Percentiles rank a stretch among this genome's conserved stretches.
Evolutionary conservation across 2,329 filamentous ascomycete species (phyloP).

Genomic region (Raffaelea deltoideospora): DNA sequence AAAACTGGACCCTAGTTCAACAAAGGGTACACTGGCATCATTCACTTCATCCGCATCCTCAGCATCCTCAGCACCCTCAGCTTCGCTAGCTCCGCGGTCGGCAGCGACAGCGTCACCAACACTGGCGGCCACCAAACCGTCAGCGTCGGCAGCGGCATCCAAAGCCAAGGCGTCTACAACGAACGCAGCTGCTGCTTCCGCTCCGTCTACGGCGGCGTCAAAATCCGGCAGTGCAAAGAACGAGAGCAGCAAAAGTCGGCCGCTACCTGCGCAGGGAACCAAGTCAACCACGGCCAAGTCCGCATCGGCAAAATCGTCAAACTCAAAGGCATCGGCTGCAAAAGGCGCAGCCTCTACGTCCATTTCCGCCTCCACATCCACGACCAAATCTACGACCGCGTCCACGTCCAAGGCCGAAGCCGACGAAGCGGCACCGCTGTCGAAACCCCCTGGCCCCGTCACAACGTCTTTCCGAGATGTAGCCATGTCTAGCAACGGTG

Average conservation of each 20-base stretch:
- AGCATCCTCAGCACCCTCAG: background rate
- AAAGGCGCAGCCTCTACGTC: no score
- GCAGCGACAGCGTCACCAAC: background rate
- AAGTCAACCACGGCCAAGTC: constrained; percentile 10
- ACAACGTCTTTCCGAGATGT: constrained; percentile 14
- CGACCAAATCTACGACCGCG: no score
- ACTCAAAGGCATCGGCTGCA: background rate
- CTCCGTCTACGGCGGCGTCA: no score
- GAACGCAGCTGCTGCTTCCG: no score
- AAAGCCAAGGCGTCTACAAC: background rate
- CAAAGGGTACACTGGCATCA: background rate
- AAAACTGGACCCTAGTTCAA: constrained; percentile 9
- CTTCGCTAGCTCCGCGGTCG: background rate
- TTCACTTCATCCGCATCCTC: background rate
- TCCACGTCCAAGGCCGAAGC: constrained; percentile 4
- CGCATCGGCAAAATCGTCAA: constrained; percentile 14
- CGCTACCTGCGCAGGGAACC: no score
- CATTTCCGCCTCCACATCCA: no score
- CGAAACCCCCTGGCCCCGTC: constrained; percentile 6
- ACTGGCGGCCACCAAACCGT: background rate
- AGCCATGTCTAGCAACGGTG: constrained; percentile 8
- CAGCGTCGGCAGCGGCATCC: background rate
- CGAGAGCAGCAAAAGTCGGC: constrained; percentile 9
- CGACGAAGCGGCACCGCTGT: background rate
- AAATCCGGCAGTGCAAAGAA: constrained; percentile 1